phyloP scores from a whole-genome alignment of 768 basidiomycete species.

The Mycena galopus region DNA sequence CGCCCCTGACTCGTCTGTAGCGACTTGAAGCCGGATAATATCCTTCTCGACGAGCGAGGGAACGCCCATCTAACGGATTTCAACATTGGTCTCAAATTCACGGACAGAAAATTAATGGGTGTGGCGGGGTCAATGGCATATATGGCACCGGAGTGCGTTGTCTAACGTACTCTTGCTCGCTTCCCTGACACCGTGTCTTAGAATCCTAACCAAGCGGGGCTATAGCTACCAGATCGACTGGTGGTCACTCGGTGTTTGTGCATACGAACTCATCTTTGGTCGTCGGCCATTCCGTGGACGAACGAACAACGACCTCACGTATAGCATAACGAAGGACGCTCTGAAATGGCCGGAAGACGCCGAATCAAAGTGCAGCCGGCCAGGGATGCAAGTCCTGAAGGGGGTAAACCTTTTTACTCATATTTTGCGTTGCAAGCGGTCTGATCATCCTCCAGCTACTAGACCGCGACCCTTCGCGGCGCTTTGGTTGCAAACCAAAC shows the following conservation, averaged over 20 bases:
- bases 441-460: constrained; percentile 69
- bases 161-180: constrained; percentile 10
- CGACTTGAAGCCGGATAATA: constrained; percentile 98
- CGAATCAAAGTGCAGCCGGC: constrained; percentile 79
- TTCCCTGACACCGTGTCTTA: constrained; percentile 37
- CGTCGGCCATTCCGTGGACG: constrained; percentile 93
- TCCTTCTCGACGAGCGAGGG: constrained; percentile 94
- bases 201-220: constrained; percentile 90
- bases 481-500: constrained; percentile 85
- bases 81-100: constrained; percentile 98
- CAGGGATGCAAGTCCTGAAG: constrained; percentile 84
- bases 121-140: constrained; percentile 99
- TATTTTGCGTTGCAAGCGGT: constrained; percentile 23
- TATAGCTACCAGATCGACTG: constrained; percentile 96
- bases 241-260: constrained; percentile 97
- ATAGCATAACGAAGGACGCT: constrained; percentile 90
- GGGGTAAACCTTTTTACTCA: constrained; percentile 62
- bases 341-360: constrained; percentile 94
- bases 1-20: constrained; percentile 54
- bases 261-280: constrained; percentile 93
- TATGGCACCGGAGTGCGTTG: constrained; percentile 87
- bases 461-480: constrained; percentile 84
- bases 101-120: constrained; percentile 87
- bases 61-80: constrained; percentile 98
- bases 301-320: constrained; percentile 92